Base-by-base conservation (phyloP, 2,329 filamentous ascomycete species). In the Ceratocystiopsis sp. region DNA sequence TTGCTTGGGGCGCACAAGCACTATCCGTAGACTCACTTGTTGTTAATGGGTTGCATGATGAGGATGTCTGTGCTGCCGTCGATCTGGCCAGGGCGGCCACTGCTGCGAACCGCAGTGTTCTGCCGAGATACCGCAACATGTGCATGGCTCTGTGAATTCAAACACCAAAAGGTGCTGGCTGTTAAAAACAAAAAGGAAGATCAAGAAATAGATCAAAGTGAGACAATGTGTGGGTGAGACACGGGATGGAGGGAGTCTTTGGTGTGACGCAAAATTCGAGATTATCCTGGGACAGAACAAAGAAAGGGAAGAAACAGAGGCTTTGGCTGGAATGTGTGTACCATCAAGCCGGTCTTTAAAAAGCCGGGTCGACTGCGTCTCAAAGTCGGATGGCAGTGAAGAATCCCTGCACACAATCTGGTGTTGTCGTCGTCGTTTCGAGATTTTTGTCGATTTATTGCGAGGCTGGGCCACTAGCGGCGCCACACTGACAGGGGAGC, bases 21-120 rank as follows among this genome's bases (percentile, higher is more conserved):
- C 15, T 1, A 10, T n/a, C 2, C 4, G 18, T 35, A 16, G 6
- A 47, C 47, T 42, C 29, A 49, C 47, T 33, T 14, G 16, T 37
- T 37, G 33, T 42, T 8, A 47, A 42, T 39, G 47, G 47, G 34
- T 49, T 44, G 47, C 47, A 49, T n/a, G 45, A 44, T 11, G 47
- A 42, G 6, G 48, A 57, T 36, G 59, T 61, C 47, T 61, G 59
- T 8, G 55, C 57, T 6, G 49, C 35, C 9, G 50, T 45, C 6
- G 49, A 40, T 21, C 48, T 48, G 36, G 48, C 45, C n/a, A 53
- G 47, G 15, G 39, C 36, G 4, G 41, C 42, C 8, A 40, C 17
- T 16, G 25, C 35, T 6, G 52, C 40, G 13, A 52, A 43, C 16
- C 33, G 13, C 33, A 34, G 33, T 11, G 25, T 29, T 29, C 25